These are phyloP conservation scores for Tolypocladium nubicola DNA, from an alignment of 2,329 filamentous ascomycete genomes.

Conservation along the genomic window DNA sequence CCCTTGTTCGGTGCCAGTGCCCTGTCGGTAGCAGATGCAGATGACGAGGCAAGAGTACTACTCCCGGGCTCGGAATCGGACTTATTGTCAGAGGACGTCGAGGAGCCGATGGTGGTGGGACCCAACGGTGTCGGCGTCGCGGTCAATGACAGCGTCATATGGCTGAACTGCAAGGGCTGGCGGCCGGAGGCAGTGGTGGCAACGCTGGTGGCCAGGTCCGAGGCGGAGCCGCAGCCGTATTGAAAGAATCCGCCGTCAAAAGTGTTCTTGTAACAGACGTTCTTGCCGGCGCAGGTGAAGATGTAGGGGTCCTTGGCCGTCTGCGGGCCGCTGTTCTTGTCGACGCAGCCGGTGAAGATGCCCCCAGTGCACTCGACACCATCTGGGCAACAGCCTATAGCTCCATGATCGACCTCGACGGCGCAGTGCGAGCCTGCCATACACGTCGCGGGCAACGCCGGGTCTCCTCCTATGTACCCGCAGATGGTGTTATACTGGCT, in stretches of 20 bases:
- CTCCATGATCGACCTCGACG: constrained; percentile 34
- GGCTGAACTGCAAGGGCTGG: constrained; percentile 21
- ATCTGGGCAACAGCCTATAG: constrained; percentile 48
- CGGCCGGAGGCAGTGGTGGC: constrained; percentile 33
- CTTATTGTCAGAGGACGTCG: constrained; percentile 1
- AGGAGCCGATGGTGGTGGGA: constrained; percentile 29
- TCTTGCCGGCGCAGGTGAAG: constrained; percentile 39
- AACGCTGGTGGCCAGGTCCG: constrained; percentile 37
- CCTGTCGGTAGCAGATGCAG: constrained; percentile 7
- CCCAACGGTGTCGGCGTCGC: constrained; percentile 25
- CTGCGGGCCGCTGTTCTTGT: constrained; percentile 37
- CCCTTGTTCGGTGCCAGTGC: constrained; percentile 17
- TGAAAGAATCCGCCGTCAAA: constrained; percentile 46
- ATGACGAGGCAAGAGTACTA: constrained; percentile 1
- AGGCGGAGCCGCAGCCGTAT: constrained; percentile 43
- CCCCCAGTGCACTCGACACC: constrained; percentile 38
- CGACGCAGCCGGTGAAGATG: constrained; percentile 48
- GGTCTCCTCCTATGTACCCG: constrained; percentile 44
- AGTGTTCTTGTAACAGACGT: constrained; percentile 44
- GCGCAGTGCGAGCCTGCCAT: constrained; percentile 48
- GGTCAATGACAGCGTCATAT: constrained; percentile 29
- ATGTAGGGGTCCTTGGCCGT: constrained; percentile 44
- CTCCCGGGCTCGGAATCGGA: neutral
- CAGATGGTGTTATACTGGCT: constrained; percentile 44
- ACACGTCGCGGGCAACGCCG: constrained; percentile 44